A percentile compares a stretch with the other conserved stretches of the same genome.
Conservation (phyloP, 495 filamentous ascomycete species). For the Penicillium riverlandense region DNA sequence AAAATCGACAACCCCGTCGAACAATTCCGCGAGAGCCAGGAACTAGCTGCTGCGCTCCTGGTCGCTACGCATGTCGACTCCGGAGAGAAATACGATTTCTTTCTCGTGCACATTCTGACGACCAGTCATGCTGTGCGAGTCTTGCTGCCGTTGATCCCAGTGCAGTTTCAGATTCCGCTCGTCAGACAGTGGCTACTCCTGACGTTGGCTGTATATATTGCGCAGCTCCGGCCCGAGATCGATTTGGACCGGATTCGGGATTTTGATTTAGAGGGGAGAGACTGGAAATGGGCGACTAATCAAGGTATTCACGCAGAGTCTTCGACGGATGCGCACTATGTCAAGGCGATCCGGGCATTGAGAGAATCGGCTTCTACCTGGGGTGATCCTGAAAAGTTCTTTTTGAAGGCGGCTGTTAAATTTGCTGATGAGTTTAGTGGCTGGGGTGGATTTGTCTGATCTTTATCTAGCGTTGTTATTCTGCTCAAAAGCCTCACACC, state of each 20-base stretch:
- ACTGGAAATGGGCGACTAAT: conserved; percentile 70
- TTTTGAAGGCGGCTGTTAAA: conserved; percentile 69
- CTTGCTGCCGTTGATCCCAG: conserved; percentile 70
- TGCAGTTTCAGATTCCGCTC: conserved; percentile 61
- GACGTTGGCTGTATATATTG: conserved; percentile 67
- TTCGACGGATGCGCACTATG: conserved; percentile 70
- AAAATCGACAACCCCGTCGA: conserved; percentile 53
- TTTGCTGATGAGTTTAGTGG: conserved; percentile 72
- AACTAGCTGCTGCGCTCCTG: conserved; percentile 65
- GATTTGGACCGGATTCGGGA: conserved; percentile 54
- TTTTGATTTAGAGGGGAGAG: conserved; percentile 52
- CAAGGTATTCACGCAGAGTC: conserved; percentile 58
- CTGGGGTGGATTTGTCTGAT: conserved; percentile 57
- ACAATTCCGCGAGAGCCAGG: conserved; percentile 72
- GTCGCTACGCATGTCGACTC: conserved; percentile 46
- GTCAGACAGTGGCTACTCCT: conserved; percentile 87
- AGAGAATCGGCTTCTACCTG: conserved; percentile 70
- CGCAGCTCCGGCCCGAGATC: conserved; percentile 64
- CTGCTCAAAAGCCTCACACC: not conserved
- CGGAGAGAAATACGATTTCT: conserved; percentile 65
- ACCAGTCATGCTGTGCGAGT: conserved; percentile 83
- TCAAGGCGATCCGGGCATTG: conserved; percentile 74
- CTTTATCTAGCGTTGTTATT: not conserved
- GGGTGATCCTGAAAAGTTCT: conserved; percentile 73
- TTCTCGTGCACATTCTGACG: conserved; percentile 72